phyloP scores from a whole-genome alignment of 2,329 filamentous ascomycete species.

The Venturia pyrina region DNA sequence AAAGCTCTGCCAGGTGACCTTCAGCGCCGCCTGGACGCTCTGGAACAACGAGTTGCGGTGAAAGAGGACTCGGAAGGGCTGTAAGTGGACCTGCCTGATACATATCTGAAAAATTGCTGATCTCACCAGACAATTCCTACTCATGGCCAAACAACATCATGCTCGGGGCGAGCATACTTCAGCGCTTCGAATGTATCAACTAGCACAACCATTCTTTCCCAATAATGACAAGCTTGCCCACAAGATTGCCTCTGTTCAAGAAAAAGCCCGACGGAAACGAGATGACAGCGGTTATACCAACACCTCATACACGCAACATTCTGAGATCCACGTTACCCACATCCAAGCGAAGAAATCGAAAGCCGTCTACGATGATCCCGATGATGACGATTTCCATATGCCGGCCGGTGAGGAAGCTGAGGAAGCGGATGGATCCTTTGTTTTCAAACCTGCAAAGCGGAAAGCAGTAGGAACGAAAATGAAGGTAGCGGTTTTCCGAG shows the following conservation, averaged over 20 bases:
- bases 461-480: slow-evolving; percentile 20
- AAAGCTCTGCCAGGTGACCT: slow-evolving; percentile 61
- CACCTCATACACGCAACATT: neutral
- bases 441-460: slow-evolving; percentile 25
- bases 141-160: slow-evolving; percentile 89
- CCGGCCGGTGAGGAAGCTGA: slow-evolving; percentile 29
- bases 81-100: neutral
- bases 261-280: slow-evolving; percentile 36
- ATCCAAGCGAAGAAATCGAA: neutral
- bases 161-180: slow-evolving; percentile 68
- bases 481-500: slow-evolving; percentile 29
- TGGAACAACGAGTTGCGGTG: slow-evolving; percentile 75
- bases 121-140: slow-evolving; percentile 49
- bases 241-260: slow-evolving; percentile 46
- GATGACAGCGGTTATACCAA: slow-evolving; percentile 7
- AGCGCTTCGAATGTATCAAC: slow-evolving; percentile 76
- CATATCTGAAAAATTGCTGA: neutral
- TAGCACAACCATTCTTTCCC: slow-evolving; percentile 77
- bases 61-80: slow-evolving; percentile 70
- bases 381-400: slow-evolving; percentile 13
- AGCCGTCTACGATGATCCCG: slow-evolving; percentile 8
- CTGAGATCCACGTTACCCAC: neutral
- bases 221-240: slow-evolving; percentile 63
- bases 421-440: slow-evolving; percentile 31
- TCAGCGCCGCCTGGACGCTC: slow-evolving; percentile 67